Evolutionary conservation across 2,329 filamentous ascomycete genomes (phyloP), one percentile per base, ranked within the genome.

Genomic region (Talaromyces verruculosus): DNA sequence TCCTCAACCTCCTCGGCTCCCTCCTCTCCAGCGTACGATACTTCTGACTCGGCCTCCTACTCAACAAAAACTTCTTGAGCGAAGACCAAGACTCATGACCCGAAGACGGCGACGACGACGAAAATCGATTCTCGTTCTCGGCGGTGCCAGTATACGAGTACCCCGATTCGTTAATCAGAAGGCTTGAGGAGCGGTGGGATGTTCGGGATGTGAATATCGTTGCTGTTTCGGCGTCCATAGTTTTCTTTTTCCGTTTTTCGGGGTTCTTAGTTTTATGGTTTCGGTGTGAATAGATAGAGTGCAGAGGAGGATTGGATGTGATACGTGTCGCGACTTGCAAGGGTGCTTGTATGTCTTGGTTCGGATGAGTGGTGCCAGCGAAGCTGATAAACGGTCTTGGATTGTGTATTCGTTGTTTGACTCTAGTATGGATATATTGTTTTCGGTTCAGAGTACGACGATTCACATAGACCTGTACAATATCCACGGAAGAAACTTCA

Each of bases 1-100:
- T 76, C 59, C 73, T 66, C 65, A 76, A 67, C 43, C 73, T 70
- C 61, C 74, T 75, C 58, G 73, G 72, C 65, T 76, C 73, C 63
- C 72, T 49, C 39, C 66, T 69, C 63, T 76, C 74, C 57, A 75
- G 69, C 51, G 73, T 69, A 28, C 72, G 70, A 71, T 76, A 76
- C 47, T 71, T 72, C 30, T 70, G 71, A 60, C 71, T 75, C 57
- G 70, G 69, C 58, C 71, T 70, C 22, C 73, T 70, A 39, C 69
- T 68, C 45, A 76, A 64, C 45, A 76, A 64, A 19, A 75, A 68
- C 47, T 69, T 71, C 63, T 69, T 71, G 45, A 76, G 75, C 30
- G 71, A 72, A 45, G 70, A 61, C 41, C 58, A 60, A 64, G 62
- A 58, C 17, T 51, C 57, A 35, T 59, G 55, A 15, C 28, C 51